Conservation (phyloP, 495 filamentous ascomycete species). For the Rhizodiscina lignyota region DNA sequence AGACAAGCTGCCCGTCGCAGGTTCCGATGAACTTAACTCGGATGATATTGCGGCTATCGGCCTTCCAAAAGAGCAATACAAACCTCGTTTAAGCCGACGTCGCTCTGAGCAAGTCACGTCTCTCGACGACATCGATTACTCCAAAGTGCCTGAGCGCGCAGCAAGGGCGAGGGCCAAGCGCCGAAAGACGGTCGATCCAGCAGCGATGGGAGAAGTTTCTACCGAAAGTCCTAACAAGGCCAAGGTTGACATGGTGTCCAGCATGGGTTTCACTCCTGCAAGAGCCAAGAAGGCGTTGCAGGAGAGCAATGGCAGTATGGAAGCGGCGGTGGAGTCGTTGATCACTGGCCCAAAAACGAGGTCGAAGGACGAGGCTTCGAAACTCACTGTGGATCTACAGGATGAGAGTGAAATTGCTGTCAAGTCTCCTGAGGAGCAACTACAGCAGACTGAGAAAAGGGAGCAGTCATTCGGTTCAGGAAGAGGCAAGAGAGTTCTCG, state of each 20-base stretch:
- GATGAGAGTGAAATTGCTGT: background rate
- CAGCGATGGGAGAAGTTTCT: too few relatives aligned
- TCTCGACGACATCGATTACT: background rate
- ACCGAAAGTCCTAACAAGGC: background rate
- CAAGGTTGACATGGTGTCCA: background rate
- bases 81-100: background rate
- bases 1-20: too few relatives aligned
- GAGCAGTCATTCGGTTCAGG: background rate
- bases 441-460: background rate
- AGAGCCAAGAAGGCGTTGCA: background rate
- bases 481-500: background rate
- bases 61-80: background rate
- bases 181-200: too few relatives aligned
- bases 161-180: background rate
- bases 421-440: background rate
- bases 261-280: background rate
- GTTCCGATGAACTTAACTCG: too few relatives aligned
- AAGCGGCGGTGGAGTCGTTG: background rate
- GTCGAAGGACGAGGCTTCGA: background rate
- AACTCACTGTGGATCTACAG: background rate
- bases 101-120: background rate
- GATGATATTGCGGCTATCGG: too few relatives aligned
- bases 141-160: background rate
- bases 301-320: background rate
- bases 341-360: background rate